These are phyloP conservation scores for Plectosphaerella plurivora DNA, from an alignment of 2,329 filamentous ascomycete species.

Conservation along the genomic window DNA sequence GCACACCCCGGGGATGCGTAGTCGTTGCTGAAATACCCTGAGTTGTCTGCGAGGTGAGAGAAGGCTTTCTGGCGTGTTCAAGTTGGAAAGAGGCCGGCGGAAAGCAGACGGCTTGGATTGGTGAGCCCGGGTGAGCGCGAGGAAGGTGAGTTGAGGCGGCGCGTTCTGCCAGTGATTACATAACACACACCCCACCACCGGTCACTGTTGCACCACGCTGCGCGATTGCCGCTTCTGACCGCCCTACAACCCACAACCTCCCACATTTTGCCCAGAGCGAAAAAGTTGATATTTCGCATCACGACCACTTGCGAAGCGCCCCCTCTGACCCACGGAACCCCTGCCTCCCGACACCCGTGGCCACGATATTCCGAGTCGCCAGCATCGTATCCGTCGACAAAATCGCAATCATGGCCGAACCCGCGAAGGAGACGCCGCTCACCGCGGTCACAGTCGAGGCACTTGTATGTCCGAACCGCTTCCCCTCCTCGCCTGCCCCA, in stretches of 20 bases:
- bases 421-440: conserved; percentile 64
- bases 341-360: conserved; percentile 16
- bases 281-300: conserved; percentile 38
- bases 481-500: conserved; percentile 28
- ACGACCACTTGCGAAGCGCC: conserved; percentile 8
- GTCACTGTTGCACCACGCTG: too few species aligned
- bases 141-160: too few species aligned
- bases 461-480: conserved; percentile 58
- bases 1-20: too few species aligned
- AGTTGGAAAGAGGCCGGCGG: too few species aligned
- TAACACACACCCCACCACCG: not conserved
- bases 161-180: not conserved
- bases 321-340: conserved; percentile 14
- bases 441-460: conserved; percentile 92
- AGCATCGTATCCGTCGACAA: conserved; percentile 6
- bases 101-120: too few species aligned
- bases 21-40: too few species aligned
- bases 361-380: conserved; percentile 15
- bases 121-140: not conserved
- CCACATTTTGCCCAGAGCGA: conserved; percentile 35
- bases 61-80: too few species aligned
- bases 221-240: conserved; percentile 28
- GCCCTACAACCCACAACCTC: conserved; percentile 34
- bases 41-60: too few species aligned
- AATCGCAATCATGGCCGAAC: conserved; percentile 51